Evolutionary conservation across 2,329 filamentous ascomycete species (phyloP).

Genomic region (Aspergillus sp.): DNA sequence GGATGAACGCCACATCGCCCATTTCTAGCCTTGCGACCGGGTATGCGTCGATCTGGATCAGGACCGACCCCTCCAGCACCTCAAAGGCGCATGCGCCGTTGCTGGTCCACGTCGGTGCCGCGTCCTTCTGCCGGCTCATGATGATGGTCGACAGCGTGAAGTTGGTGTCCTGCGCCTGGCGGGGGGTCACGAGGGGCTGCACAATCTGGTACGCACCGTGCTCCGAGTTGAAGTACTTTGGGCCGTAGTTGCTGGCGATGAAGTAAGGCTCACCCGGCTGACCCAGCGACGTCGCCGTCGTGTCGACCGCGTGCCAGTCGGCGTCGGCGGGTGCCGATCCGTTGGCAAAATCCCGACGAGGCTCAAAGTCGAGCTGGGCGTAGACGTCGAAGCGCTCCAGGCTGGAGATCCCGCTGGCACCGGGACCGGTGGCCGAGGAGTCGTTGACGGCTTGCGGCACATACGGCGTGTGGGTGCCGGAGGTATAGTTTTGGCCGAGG

Average conservation of each 20-base stretch:
- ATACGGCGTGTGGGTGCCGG: constrained; percentile 37
- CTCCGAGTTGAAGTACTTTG: constrained; percentile 44
- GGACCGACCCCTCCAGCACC: constrained; percentile 38
- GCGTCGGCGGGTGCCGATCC: constrained; percentile 36
- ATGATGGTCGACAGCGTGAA: constrained; percentile 48
- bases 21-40: constrained; percentile 27
- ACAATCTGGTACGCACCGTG: constrained; percentile 44
- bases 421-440: constrained; percentile 27
- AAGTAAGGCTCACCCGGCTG: constrained; percentile 39
- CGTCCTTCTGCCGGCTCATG: constrained; percentile 30
- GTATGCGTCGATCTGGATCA: constrained; percentile 32
- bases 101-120: constrained; percentile 23
- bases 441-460: constrained; percentile 30
- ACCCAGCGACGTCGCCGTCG: constrained; percentile 37
- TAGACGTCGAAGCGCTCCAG: constrained; percentile 47
- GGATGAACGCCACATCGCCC: constrained; percentile 43
- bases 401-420: constrained; percentile 31
- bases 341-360: constrained; percentile 43
- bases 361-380: constrained; percentile 40
- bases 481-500: constrained; percentile 38
- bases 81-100: constrained; percentile 38
- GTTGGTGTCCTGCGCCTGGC: constrained; percentile 38
- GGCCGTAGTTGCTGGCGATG: constrained; percentile 48
- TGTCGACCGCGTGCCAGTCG: constrained; percentile 38
- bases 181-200: constrained; percentile 43